phyloP scores from a whole-genome alignment of 1,139 yeast genomes.

The Nakaseomyces delphensis region DNA sequence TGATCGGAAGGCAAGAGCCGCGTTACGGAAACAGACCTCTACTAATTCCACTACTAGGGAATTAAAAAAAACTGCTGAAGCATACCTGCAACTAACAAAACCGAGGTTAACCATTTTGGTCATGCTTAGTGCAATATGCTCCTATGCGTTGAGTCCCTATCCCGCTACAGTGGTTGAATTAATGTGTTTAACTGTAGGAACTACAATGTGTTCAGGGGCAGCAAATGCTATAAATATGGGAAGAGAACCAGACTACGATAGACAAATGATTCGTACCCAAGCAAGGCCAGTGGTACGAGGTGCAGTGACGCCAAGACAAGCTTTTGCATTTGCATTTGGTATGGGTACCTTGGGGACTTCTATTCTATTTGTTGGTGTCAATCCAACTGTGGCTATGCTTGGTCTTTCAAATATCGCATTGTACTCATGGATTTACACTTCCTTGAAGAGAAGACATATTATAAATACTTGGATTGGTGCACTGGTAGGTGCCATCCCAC shows the following conservation, averaged over 20 bases:
- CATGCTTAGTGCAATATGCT: constrained; percentile 83
- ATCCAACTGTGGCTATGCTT: constrained; percentile 68
- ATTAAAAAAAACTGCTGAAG: constrained; percentile 38
- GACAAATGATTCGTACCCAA: constrained; percentile 80
- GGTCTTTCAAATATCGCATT: constrained; percentile 73
- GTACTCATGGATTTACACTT: constrained; percentile 85
- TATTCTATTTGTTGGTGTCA: constrained; percentile 70
- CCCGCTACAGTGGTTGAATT: constrained; percentile 63
- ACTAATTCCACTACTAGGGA: constrained; percentile 11
- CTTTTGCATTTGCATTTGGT: constrained; percentile 67
- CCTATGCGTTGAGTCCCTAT: constrained; percentile 85
- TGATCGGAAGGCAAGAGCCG: constrained; percentile 16
- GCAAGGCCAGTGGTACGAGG: constrained; percentile 90
- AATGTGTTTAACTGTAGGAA: constrained; percentile 69
- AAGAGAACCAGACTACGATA: constrained; percentile 85
- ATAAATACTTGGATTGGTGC: constrained; percentile 98
- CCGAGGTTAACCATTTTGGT: constrained; percentile 84
- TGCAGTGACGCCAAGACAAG: constrained; percentile 61
- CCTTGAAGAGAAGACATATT: constrained; percentile 76
- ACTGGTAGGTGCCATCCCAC: constrained; percentile 95
- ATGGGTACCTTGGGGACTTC: constrained; percentile 66
- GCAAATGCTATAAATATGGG: constrained; percentile 98
- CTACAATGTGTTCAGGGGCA: constrained; percentile 80
- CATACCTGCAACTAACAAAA: constrained; percentile 74
- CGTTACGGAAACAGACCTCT: constrained; percentile 10